Percentiles rank a stretch among this genome's conserved stretches.
These are phyloP conservation scores for Tubosaeta brunneosetosa DNA, from an alignment of 768 basidiomycete species.

Conservation along the genomic window DNA sequence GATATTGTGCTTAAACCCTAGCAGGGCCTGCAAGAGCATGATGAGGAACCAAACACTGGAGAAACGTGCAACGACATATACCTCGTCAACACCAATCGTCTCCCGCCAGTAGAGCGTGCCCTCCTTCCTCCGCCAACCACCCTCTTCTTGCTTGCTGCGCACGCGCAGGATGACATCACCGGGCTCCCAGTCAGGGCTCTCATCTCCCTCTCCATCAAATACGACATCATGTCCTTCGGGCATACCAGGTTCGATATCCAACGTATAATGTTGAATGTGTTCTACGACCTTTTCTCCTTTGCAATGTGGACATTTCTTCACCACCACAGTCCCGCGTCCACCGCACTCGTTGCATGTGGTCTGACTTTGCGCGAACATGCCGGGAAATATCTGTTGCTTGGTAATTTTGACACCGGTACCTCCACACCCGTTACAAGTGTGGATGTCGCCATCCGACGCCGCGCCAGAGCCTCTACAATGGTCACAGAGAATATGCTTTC, in stretches of 20 bases:
- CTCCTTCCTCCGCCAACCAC: conserved; percentile 87
- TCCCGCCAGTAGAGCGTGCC: conserved; percentile 89
- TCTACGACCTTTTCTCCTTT: conserved; percentile 76
- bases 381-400: conserved; percentile 92
- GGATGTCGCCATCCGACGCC: conserved; percentile 81
- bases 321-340: conserved; percentile 79
- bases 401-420: conserved; percentile 83
- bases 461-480: conserved; percentile 96
- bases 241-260: conserved; percentile 83
- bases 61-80: conserved; percentile 1
- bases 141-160: conserved; percentile 68
- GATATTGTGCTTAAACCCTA: conserved; percentile 91
- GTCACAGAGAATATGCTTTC: conserved; percentile 90
- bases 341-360: conserved; percentile 77
- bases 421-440: conserved; percentile 77
- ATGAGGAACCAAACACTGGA: not conserved
- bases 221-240: conserved; percentile 91
- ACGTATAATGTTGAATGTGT: conserved; percentile 73
- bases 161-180: conserved; percentile 90
- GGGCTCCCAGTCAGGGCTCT: conserved; percentile 92
- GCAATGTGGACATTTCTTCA: conserved; percentile 77
- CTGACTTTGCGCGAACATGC: conserved; percentile 91
- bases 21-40: conserved; percentile 62
- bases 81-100: conserved; percentile 88
- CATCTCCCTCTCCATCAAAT: conserved; percentile 96